Evolutionary conservation across 192 early-diverging fungal genomes (phyloP).

Genomic region (Umbelopsis isabellina): DNA sequence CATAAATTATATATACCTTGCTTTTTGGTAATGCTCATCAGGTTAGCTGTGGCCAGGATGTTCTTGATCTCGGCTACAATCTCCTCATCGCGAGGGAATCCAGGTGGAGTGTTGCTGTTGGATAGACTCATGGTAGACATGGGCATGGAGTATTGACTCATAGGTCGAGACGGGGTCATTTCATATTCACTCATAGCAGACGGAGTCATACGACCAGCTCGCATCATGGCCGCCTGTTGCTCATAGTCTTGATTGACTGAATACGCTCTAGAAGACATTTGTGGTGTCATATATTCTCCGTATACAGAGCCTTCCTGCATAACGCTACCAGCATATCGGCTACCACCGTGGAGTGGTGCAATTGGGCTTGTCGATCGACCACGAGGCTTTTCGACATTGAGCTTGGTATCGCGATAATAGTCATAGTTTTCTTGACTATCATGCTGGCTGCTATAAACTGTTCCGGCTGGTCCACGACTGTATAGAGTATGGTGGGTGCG

Average conservation of each 20-base stretch:
- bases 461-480: conserved; percentile 24
- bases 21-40: conserved; percentile 99
- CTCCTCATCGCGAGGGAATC: conserved; percentile 68
- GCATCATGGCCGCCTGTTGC: conserved; percentile 20
- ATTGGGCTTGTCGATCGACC: conserved; percentile 26
- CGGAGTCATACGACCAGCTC: conserved; percentile 8
- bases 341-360: neutral
- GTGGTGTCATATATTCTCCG: conserved; percentile 24
- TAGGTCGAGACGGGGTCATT: conserved; percentile 17
- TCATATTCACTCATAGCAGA: conserved; percentile 15
- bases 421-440: conserved; percentile 40
- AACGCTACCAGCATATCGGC: conserved; percentile 27
- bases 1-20: conserved; percentile 57
- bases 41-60: conserved; percentile 84
- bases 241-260: conserved; percentile 25
- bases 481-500: conserved; percentile 37
- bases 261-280: conserved; percentile 17
- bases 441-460: conserved; percentile 38
- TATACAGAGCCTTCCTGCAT: conserved; percentile 28
- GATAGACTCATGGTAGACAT: conserved; percentile 28
- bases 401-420: conserved; percentile 39
- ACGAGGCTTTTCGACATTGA: conserved; percentile 24
- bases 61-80: conserved; percentile 68
- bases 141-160: conserved; percentile 43
- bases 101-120: conserved; percentile 25